phyloP scores from a whole-genome alignment of 2,329 filamentous ascomycete genomes.

The Hymenoscyphus repandus region DNA sequence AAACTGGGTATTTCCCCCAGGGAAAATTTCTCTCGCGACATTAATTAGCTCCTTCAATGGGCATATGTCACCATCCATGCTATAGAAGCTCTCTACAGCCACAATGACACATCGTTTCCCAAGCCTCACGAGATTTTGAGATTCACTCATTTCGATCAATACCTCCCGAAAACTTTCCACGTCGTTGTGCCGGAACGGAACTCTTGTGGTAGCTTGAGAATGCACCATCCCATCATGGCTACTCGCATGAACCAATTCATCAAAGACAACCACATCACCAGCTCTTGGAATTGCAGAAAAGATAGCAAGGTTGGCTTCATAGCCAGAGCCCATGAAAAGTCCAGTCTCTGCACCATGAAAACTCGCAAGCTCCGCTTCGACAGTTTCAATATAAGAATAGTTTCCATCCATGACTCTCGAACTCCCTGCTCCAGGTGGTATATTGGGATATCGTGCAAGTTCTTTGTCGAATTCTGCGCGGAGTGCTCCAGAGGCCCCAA shows the following conservation, averaged over 20 bases:
- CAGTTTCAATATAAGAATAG: conserved; percentile 49
- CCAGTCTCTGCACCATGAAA: conserved; percentile 55
- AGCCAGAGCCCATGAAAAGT: conserved; percentile 54
- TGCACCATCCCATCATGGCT: conserved; percentile 59
- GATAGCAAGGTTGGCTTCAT: conserved; percentile 46
- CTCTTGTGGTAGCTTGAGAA: conserved; percentile 40
- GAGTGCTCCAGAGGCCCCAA: neutral
- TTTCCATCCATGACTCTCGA: conserved; percentile 61
- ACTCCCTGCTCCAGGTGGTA: conserved; percentile 34
- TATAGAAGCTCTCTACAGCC: conserved; percentile 36
- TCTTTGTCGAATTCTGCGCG: neutral
- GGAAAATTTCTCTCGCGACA: conserved; percentile 31
- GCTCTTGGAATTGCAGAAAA: conserved; percentile 44
- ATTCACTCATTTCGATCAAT: neutral
- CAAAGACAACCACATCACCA: conserved; percentile 53
- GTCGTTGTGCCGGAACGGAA: conserved; percentile 43
- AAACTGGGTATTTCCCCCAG: conserved; percentile 38
- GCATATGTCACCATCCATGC: conserved; percentile 40
- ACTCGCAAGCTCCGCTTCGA: conserved; percentile 49
- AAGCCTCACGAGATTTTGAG: conserved; percentile 26
- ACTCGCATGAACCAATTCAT: conserved; percentile 61
- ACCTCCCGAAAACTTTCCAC: conserved; percentile 19
- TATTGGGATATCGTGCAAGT: neutral
- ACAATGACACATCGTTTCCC: conserved; percentile 33
- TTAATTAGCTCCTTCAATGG: conserved; percentile 35